A percentile compares a stretch with the other conserved stretches of the same genome.
Evolutionary conservation across 2,329 filamentous ascomycete species (phyloP).

Genomic region (Sphaerulina populicola): DNA sequence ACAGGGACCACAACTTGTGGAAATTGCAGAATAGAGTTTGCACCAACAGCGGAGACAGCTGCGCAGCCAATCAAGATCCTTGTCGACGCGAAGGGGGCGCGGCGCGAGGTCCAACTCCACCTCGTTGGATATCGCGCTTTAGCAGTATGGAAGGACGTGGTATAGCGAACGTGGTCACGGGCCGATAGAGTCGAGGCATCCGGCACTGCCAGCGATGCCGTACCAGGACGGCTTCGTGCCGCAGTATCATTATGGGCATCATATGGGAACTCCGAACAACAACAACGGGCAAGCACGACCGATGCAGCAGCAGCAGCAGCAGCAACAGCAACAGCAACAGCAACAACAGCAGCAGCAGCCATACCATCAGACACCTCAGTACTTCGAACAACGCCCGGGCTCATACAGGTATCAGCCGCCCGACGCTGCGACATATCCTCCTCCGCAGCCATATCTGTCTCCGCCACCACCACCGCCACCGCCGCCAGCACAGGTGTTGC

Average conservation of each 20-base stretch:
- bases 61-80: not conserved
- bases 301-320: not conserved
- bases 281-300: conserved; percentile 1
- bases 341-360: conserved; percentile 1
- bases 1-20: not conserved
- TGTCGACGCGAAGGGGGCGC: conserved; percentile 6
- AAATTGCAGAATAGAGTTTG: not conserved
- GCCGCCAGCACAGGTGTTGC: conserved; percentile 8
- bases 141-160: not conserved
- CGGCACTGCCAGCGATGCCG: conserved; percentile 9
- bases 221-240: conserved; percentile 17
- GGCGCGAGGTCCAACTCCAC: conserved; percentile 6
- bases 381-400: conserved; percentile 13
- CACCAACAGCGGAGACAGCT: not conserved
- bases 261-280: conserved; percentile 4
- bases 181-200: not conserved
- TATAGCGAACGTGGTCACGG: not conserved
- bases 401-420: conserved; percentile 19
- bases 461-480: conserved; percentile 14
- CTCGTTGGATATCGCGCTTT: not conserved
- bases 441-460: conserved; percentile 16
- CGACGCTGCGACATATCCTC: conserved; percentile 2
- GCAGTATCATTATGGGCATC: conserved; percentile 3
- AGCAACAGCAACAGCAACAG: conserved; percentile 7
- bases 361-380: conserved; percentile 15